phyloP scores from a whole-genome alignment of 1,139 yeast genomes.

The Sugiyamaella novakii region DNA sequence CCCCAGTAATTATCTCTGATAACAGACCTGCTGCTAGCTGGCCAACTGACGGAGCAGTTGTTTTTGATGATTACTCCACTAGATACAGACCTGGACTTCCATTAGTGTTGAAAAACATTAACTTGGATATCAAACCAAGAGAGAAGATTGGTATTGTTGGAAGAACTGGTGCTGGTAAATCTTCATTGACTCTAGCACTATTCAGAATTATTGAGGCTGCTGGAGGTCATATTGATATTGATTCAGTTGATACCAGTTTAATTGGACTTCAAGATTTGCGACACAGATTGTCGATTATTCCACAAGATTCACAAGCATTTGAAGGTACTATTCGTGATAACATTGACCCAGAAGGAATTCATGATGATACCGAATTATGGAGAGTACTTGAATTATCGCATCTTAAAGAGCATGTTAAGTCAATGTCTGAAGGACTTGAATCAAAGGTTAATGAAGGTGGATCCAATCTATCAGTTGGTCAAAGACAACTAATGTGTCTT shows the following conservation, averaged over 20 bases:
- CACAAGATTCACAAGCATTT: slow-evolving; percentile 96
- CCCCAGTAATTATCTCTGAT: slow-evolving; percentile 70
- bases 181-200: slow-evolving; percentile 84
- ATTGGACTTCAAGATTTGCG: slow-evolving; percentile 86
- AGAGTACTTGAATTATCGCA: slow-evolving; percentile 82
- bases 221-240: slow-evolving; percentile 73
- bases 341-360: slow-evolving; percentile 76
- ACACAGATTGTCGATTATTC: slow-evolving; percentile 84
- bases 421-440: slow-evolving; percentile 66
- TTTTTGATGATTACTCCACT: slow-evolving; percentile 75
- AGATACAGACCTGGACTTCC: slow-evolving; percentile 85
- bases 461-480: slow-evolving; percentile 85
- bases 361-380: slow-evolving; percentile 81
- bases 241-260: slow-evolving; percentile 63
- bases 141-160: slow-evolving; percentile 92
- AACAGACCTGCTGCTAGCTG: slow-evolving; percentile 71
- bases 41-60: slow-evolving; percentile 78
- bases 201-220: slow-evolving; percentile 87
- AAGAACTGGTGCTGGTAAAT: slow-evolving; percentile 96
- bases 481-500: slow-evolving; percentile 86
- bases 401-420: slow-evolving; percentile 68
- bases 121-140: slow-evolving; percentile 64
- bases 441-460: slow-evolving; percentile 80
- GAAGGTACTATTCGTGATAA: slow-evolving; percentile 89
- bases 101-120: slow-evolving; percentile 72